phyloP scores from a whole-genome alignment of 805 yeast species.

The Jamesozyma lodderae region DNA sequence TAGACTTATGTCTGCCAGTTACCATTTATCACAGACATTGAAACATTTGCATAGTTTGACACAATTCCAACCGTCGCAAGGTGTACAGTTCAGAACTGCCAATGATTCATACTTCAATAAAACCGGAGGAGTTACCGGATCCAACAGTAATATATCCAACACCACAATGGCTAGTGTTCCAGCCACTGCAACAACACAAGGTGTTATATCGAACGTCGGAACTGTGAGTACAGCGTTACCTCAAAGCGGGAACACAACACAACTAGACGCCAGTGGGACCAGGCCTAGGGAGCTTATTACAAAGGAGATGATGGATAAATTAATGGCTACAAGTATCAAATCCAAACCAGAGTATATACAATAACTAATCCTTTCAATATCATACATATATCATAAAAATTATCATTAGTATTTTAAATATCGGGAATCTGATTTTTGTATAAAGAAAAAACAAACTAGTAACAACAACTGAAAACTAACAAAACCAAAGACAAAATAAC shows the following conservation, averaged over 20 bases:
- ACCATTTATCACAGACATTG: constrained; percentile 39
- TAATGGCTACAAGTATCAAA: constrained; percentile 26
- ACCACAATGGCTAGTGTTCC: constrained; percentile 1
- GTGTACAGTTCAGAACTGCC: constrained; percentile 27
- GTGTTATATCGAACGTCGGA: constrained; percentile 8
- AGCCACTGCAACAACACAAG: constrained; percentile 8
- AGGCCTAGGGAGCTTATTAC: constrained; percentile 14
- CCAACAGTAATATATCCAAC: not conserved
- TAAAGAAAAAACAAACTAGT: not conserved
- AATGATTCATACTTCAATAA: constrained; percentile 1
- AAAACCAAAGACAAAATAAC: not conserved
- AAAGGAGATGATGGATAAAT: constrained; percentile 26
- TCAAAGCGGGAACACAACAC: constrained; percentile 3
- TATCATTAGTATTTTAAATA: too few relatives aligned
- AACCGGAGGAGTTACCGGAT: constrained; percentile 3
- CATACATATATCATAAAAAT: too few relatives aligned
- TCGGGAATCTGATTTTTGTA: not conserved
- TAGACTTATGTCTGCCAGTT: constrained; percentile 46
- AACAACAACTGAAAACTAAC: not conserved
- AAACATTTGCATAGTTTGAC: constrained; percentile 40
- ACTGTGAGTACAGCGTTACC: constrained; percentile 4
- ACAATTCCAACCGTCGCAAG: constrained; percentile 50
- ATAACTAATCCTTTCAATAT: not conserved
- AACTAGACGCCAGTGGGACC: constrained; percentile 1
- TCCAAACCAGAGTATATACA: constrained; percentile 27